phyloP scores from a whole-genome alignment of 345 rosid genomes.

The Gossypioides kirkii region DNA sequence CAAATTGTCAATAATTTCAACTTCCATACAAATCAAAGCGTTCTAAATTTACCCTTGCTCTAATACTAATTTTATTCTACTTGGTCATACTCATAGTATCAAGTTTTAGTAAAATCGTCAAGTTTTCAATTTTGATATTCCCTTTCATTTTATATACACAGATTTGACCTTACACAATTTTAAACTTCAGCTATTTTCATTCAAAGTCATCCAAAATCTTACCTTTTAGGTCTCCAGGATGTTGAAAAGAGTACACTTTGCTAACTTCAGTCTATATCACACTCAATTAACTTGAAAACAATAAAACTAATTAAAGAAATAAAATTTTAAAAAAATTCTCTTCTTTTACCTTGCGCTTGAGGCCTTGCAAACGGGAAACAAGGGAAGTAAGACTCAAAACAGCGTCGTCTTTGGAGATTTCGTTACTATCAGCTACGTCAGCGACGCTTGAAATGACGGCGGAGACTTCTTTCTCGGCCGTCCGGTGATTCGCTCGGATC shows the following conservation, averaged over 20 bases:
- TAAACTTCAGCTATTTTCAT: too few relatives aligned
- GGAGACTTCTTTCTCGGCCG: slow-evolving; percentile 73
- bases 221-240: neutral
- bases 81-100: neutral
- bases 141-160: too few relatives aligned
- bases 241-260: neutral
- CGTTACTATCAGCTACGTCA: slow-evolving; percentile 48
- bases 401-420: slow-evolving; percentile 59
- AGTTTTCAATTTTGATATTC: neutral
- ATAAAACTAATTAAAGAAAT: neutral
- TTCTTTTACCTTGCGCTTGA: slow-evolving; percentile 72
- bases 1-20: neutral
- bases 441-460: slow-evolving; percentile 58
- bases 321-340: neutral
- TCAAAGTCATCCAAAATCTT: neutral
- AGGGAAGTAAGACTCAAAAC: slow-evolving; percentile 68
- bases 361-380: slow-evolving; percentile 91
- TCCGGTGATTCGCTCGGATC: slow-evolving; percentile 81
- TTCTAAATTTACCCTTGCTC: neutral
- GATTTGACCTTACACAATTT: too few relatives aligned
- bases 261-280: neutral
- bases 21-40: neutral
- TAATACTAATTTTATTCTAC: neutral
- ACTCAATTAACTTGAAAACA: neutral
- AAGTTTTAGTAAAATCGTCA: neutral